Percentiles rank a stretch among this genome's conserved stretches.
Conservation (phyloP, 345 rosid species). For the Brassica rapa region DNA sequence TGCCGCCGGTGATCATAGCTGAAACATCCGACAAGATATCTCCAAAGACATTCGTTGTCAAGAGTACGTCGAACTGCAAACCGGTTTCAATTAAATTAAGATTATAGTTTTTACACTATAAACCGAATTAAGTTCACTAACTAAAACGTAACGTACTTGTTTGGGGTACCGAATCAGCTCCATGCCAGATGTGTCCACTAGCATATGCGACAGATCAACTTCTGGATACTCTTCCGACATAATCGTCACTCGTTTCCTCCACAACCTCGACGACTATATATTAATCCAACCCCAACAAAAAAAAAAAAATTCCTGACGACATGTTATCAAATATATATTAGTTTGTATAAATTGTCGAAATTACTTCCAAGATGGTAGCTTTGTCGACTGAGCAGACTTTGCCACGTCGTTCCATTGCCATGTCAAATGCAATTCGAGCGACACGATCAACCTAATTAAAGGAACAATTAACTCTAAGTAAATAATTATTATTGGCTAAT, state of each 20-base stretch:
- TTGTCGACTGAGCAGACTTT: constrained; percentile 1
- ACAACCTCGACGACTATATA: not conserved
- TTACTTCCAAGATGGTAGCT: not conserved
- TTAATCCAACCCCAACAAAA: not conserved
- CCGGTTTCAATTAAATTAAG: not conserved
- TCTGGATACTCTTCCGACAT: not conserved
- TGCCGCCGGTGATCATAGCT: constrained; percentile 8
- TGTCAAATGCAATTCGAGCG: not conserved
- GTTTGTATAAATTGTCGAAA: not conserved
- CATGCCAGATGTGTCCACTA: constrained; percentile 9
- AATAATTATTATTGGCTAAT: not conserved
- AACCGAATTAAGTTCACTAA: not conserved
- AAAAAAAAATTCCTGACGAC: not conserved
- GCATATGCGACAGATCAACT: not conserved
- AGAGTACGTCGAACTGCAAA: constrained; percentile 3
- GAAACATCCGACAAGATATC: not conserved
- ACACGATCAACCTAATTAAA: not conserved
- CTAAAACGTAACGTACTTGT: not conserved
- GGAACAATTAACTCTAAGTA: not conserved
- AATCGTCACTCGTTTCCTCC: constrained; percentile 1
- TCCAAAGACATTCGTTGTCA: constrained; percentile 3
- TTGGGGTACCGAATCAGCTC: not conserved
- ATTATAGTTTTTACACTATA: not conserved
- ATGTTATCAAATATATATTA: not conserved
- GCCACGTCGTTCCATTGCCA: not conserved